Base-by-base conservation (phyloP, 441 rosid species). In the Arabidopsis hybrid region DNA sequence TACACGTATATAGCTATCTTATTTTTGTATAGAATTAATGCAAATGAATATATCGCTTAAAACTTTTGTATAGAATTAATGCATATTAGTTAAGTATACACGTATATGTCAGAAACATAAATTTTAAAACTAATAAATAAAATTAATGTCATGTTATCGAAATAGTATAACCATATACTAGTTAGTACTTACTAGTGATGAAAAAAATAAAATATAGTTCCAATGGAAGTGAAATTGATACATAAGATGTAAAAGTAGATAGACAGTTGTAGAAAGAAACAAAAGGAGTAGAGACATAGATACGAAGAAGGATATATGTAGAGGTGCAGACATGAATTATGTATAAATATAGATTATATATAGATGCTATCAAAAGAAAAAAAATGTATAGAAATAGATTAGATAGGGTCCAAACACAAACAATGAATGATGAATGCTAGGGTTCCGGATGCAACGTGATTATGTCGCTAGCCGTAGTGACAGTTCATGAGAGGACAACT, bases 401-500 rank as follows among this genome's bases (percentile, higher is more conserved):
- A 71, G 55, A 75, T 35, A 57, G 80, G 72, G 67, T 64, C 75
- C 76, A 51, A 59, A 77, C 67, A 76, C 51, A 65, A 77, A 77
- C 80, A 72, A 67, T 78, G 81, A 78, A 72, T 71, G 69, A 72
- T 78, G 77, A 72, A 78, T 78, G 69, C 75, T 78, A 73, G 76
- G 83, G 79, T 75, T 77, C 71, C 80, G 75, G 79, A 63, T 60
- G 50, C 74, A 80, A 80, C 77, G 77, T 82, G 81, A 71, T 63
- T 71, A 60, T 78, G 79, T 80, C 78, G 60, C 71, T 58, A 69
- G 72, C 71, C 81, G 74, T 76, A 66, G 72, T 70, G 81, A 64
- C 81, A 78, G 63, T 78, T 75, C 78, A 80, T 67, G 79, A 78
- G 81, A 80, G 73, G 81, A 78, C 81, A 72, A 65, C 76, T 74